Evolutionary conservation across 208 protist species (phyloP).

Genomic region (Trichomonas vaginalis): DNA sequence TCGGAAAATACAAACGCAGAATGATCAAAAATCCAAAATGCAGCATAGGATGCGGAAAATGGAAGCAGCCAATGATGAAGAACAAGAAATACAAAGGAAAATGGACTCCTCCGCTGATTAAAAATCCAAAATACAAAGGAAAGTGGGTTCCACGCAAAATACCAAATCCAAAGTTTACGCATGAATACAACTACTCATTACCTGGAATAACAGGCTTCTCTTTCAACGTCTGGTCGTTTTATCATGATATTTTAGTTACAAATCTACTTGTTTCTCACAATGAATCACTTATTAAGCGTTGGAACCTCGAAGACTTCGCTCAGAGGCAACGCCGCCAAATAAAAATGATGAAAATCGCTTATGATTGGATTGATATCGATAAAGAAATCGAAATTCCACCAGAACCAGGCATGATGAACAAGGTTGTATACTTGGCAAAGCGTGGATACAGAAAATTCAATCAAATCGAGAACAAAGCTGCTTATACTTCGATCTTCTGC

Average conservation of each 20-base stretch:
- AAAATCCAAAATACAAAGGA: conserved; percentile 41
- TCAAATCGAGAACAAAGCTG: background rate
- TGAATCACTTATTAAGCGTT: background rate
- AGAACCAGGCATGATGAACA: background rate
- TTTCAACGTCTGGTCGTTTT: background rate
- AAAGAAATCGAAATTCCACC: background rate
- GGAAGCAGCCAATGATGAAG: conserved; percentile 25
- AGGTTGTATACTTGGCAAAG: background rate
- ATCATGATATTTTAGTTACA: background rate
- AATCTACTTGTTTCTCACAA: background rate
- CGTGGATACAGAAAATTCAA: background rate
- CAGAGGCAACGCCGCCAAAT: background rate
- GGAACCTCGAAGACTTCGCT: background rate
- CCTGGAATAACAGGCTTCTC: background rate
- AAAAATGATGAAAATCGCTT: background rate
- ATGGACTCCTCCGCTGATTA: conserved; percentile 27
- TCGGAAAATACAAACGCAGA: conserved; percentile 22
- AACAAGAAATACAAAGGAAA: conserved; percentile 37
- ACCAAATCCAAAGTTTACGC: conserved; percentile 37
- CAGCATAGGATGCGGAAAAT: conserved; percentile 27
- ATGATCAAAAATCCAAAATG: conserved; percentile 34
- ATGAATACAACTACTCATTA: background rate
- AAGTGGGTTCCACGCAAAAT: conserved; percentile 33
- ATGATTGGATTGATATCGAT: background rate
- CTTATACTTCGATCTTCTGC: background rate